A percentile compares a stretch with the other conserved stretches of the same genome.
Conservation (phyloP, 1,284 basidiomycete species). For the Calocybe gambosa region DNA sequence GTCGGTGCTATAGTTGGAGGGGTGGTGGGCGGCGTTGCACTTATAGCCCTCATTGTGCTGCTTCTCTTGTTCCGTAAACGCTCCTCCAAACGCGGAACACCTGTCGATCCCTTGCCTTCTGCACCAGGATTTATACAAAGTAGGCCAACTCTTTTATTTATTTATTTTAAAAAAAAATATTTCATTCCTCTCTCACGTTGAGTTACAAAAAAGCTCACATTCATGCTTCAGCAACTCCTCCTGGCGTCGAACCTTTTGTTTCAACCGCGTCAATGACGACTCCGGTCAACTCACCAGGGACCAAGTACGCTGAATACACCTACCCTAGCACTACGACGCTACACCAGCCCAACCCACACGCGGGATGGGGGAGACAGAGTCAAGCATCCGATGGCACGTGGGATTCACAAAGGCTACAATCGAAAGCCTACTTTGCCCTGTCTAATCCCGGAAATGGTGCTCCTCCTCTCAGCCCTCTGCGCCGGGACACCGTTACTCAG, state of each 20-base stretch:
- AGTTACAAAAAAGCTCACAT: not conserved
- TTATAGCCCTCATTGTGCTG: not conserved
- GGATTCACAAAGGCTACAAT: not conserved
- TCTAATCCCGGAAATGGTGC: not conserved
- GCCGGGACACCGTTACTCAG: not conserved
- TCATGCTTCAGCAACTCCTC: not conserved
- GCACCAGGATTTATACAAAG: not conserved
- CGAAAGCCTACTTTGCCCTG: not conserved
- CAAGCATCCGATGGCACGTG: not conserved
- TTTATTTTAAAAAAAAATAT: too few relatives aligned
- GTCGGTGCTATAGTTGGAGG: constrained; percentile 4
- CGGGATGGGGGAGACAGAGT: not conserved
- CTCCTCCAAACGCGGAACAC: not conserved
- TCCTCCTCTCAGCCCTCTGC: not conserved
- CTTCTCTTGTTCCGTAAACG: not conserved
- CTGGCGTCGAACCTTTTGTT: not conserved
- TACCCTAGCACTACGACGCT: not conserved
- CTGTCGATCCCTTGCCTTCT: not conserved
- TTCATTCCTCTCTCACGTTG: too few relatives aligned
- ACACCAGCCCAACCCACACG: not conserved
- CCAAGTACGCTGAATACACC: not conserved
- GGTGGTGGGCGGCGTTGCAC: constrained; percentile 5
- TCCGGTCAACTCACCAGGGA: not conserved
- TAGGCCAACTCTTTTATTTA: not conserved
- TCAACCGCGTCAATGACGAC: not conserved